A percentile compares a stretch with the other conserved stretches of the same genome.
Evolutionary conservation across 495 filamentous ascomycete genomes (phyloP).

Genomic region (Penicillium daleae): DNA sequence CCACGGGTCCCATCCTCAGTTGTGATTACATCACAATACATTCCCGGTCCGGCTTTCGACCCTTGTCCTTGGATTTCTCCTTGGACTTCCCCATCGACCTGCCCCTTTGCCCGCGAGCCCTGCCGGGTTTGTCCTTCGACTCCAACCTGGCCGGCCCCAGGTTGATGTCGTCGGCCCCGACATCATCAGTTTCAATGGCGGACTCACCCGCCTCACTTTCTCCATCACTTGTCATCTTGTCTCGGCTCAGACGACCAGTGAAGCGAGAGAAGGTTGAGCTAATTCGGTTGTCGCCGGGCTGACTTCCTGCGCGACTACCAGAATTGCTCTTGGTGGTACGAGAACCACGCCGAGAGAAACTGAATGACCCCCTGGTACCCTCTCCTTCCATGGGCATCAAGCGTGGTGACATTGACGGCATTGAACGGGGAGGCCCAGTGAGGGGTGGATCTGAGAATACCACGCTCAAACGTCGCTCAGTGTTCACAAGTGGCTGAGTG

Average conservation of each 20-base stretch:
- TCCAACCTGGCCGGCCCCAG: constrained; percentile 27
- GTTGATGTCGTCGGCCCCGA: constrained; percentile 31
- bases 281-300: constrained; percentile 67
- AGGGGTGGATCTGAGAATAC: constrained; percentile 40
- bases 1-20: no score
- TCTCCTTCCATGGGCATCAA: constrained; percentile 53
- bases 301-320: constrained; percentile 69
- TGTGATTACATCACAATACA: constrained; percentile 61
- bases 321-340: constrained; percentile 56
- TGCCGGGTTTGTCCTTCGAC: constrained; percentile 39
- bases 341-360: constrained; percentile 62
- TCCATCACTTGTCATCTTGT: constrained; percentile 42
- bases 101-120: constrained; percentile 28
- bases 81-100: constrained; percentile 45
- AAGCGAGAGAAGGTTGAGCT: constrained; percentile 70
- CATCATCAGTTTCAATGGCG: constrained; percentile 34
- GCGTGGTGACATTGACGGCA: constrained; percentile 51
- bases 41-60: constrained; percentile 66
- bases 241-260: constrained; percentile 54
- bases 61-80: constrained; percentile 50
- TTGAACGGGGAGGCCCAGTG: constrained; percentile 44
- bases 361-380: constrained; percentile 50
- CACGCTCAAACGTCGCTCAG: constrained; percentile 30
- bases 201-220: constrained; percentile 39
- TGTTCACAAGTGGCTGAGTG: constrained; percentile 6